These are phyloP conservation scores for Penicillium chermesinum DNA, from an alignment of 495 filamentous ascomycete species.

Conservation along the genomic window DNA sequence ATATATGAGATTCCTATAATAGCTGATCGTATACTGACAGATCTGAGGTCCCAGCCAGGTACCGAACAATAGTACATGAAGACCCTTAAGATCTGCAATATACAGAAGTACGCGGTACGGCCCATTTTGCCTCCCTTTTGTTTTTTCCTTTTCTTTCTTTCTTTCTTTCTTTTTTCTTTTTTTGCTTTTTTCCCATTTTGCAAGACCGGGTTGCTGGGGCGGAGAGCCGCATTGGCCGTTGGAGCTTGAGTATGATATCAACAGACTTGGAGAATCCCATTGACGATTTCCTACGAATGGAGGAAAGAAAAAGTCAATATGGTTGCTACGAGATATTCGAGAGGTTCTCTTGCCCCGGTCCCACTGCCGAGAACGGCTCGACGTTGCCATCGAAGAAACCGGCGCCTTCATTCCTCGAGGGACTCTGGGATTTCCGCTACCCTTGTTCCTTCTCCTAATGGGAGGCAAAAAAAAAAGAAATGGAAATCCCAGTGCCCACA, in stretches of 20 bases:
- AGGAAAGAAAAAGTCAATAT: too few species aligned
- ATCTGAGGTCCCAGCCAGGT: slow-evolving; percentile 1
- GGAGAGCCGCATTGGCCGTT: slow-evolving; percentile 3
- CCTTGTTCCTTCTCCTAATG: not conserved
- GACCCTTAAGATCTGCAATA: not conserved
- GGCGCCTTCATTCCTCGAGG: slow-evolving; percentile 62
- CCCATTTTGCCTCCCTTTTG: too few species aligned
- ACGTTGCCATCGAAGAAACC: slow-evolving; percentile 40
- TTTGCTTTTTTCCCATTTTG: not conserved
- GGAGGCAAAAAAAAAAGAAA: slow-evolving; percentile 24
- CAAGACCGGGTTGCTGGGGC: not conserved
- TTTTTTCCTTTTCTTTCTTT: not conserved
- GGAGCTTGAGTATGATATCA: not conserved
- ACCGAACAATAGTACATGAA: not conserved
- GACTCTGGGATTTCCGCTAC: slow-evolving; percentile 7
- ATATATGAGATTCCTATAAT: too few species aligned
- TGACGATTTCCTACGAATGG: too few species aligned
- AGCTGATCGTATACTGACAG: not conserved
- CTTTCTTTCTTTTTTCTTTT: not conserved
- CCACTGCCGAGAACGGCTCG: slow-evolving; percentile 42
- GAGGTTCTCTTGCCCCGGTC: slow-evolving; percentile 68
- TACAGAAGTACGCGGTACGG: too few species aligned
- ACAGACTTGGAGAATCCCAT: not conserved
- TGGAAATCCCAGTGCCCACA: slow-evolving; percentile 11
- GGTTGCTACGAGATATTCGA: slow-evolving; percentile 44